phyloP scores from a whole-genome alignment of 306 rosid species.

The Begonia fuchsioides region DNA sequence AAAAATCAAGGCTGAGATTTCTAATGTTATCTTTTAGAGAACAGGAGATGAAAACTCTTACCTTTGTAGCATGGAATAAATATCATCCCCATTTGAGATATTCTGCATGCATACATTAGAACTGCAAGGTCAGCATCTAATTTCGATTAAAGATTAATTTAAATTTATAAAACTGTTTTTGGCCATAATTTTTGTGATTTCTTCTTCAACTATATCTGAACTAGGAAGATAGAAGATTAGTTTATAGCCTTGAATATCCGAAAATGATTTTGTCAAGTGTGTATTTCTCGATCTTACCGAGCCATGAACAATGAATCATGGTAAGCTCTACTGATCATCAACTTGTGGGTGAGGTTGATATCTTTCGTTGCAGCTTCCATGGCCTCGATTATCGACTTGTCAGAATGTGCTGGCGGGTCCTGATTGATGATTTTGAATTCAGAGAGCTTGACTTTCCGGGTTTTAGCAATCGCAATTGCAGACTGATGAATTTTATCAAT shows the following conservation, averaged over 20 bases:
- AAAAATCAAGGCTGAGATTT: conserved; percentile 2
- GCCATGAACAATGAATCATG: conserved; percentile 93
- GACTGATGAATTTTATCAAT: conserved; percentile 67
- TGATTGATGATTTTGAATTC: conserved; percentile 68
- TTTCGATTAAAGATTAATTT: conserved; percentile 1
- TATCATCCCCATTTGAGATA: conserved; percentile 91
- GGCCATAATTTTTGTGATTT: too few species aligned
- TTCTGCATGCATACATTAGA: conserved; percentile 31
- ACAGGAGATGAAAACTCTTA: conserved; percentile 10
- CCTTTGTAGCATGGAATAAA: conserved; percentile 98
- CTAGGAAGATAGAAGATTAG: too few species aligned
- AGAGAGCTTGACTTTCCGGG: conserved; percentile 54
- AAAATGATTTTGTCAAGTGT: too few species aligned
- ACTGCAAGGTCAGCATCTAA: conserved; percentile 9
- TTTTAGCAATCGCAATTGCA: conserved; percentile 44
- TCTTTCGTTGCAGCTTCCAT: conserved; percentile 63
- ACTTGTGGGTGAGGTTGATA: conserved; percentile 64
- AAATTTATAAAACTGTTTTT: too few species aligned
- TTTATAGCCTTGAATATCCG: too few species aligned
- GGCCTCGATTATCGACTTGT: conserved; percentile 44
- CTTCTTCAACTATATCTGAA: too few species aligned
- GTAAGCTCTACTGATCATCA: conserved; percentile 92
- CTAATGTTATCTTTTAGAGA: not conserved
- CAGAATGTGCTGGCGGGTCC: conserved; percentile 88
- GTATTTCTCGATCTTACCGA: conserved; percentile 32